Evolutionary conservation across 1,139 yeast species (phyloP), one percentile per base, ranked within the genome.

Genomic region (Lodderomyces beijingensis): DNA sequence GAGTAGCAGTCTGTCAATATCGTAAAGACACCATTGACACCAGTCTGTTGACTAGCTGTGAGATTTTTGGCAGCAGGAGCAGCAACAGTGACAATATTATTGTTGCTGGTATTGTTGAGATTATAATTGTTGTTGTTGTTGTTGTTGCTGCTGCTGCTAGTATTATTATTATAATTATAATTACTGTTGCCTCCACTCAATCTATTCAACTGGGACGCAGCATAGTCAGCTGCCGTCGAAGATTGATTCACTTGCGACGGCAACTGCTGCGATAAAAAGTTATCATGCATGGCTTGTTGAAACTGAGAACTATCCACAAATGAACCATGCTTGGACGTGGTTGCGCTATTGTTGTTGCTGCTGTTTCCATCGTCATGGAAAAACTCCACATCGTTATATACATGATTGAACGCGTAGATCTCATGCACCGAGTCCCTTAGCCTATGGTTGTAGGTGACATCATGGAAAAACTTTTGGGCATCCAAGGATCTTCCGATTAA

Each of bases 401-500:
- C 55, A 53, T 81, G 93, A 44, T 77, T 79, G 51, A 91, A 86
- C 40, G 87, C 95, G 55, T 89, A 93, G 16, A 91, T 85, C 57
- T 91, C 99, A 50, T 74, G 77, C 12, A 72, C 74, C 1, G 95
- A 85, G 58, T 91, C 98, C 42, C 98, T 72, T 35, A 91, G 67
- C 33, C 96, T 68, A 54, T 89, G 97, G 47, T 88, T 95, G 57
- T 91, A 91, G 0, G 96, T 86, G 17, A 89, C 97, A 59, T 91
- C 98, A 52, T 88, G 96, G 57, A 91, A 88, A 39, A 87, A 77
- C 57, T 86, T 86, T 49, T 91, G 97, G 1, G 96, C 95, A 59
- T 91, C 98, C 40, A 91, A 65, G 0, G 97, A 83, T 42, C 99
- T 71, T 15, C 98, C 98, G 32, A 93, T 63, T 30, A 91, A 62